Conservation (phyloP, 768 basidiomycete genomes). For the Mycena belliarum region DNA sequence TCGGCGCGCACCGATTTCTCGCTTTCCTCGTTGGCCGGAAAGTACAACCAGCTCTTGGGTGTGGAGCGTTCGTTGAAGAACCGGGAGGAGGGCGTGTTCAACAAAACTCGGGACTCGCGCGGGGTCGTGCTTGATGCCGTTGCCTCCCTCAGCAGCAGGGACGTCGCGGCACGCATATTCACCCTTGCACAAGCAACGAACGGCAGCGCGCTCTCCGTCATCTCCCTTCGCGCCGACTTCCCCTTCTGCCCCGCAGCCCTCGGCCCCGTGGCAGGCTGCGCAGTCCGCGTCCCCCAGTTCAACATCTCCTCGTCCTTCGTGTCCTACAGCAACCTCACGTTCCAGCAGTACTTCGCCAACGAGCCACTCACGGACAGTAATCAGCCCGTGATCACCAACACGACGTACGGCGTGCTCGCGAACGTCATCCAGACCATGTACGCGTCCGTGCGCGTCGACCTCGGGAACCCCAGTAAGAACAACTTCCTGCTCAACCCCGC, state of each 20-base stretch:
- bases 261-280: too few relatives aligned
- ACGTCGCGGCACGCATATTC: conserved; percentile 21
- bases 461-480: conserved; percentile 29
- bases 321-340: conserved; percentile 1
- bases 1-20: conserved; percentile 24
- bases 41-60: conserved; percentile 22
- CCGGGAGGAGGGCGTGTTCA: conserved; percentile 11
- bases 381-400: too few relatives aligned
- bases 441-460: conserved; percentile 28
- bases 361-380: not conserved
- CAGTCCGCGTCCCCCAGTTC: too few relatives aligned
- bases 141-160: conserved; percentile 7
- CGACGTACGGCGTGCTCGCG: too few relatives aligned
- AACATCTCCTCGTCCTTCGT: conserved; percentile 7
- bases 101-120: conserved; percentile 8
- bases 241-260: too few relatives aligned
- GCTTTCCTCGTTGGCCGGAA: conserved; percentile 21
- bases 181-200: conserved; percentile 18
- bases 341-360: too few relatives aligned
- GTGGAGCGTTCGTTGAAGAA: conserved; percentile 10
- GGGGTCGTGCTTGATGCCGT: conserved; percentile 11
- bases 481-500: conserved; percentile 29
- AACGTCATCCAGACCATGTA: conserved; percentile 27
- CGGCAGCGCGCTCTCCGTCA: too few relatives aligned
- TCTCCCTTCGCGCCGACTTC: too few relatives aligned